Evolutionary conservation across 192 early-diverging fungal species (phyloP).

Genomic region (Entomortierella lignicola): DNA sequence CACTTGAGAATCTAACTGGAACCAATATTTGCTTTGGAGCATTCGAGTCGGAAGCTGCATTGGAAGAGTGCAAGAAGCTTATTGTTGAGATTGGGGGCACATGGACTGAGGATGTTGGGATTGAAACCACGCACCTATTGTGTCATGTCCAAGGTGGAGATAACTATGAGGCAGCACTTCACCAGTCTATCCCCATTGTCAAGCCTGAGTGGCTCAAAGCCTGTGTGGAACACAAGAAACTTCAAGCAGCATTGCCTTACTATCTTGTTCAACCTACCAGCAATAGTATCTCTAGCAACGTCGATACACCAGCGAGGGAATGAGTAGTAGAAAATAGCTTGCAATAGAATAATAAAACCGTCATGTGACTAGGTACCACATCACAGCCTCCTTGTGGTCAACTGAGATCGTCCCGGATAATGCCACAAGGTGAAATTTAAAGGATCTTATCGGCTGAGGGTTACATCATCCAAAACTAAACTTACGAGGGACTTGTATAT

Average conservation of each 20-base stretch:
- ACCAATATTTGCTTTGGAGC: constrained; percentile 95
- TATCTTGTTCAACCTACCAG: constrained; percentile 60
- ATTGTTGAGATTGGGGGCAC: constrained; percentile 87
- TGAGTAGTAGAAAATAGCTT: background rate
- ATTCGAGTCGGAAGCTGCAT: constrained; percentile 72
- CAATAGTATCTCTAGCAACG: constrained; percentile 40
- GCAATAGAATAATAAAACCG: background rate
- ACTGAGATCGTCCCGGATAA: no score
- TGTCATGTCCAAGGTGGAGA: constrained; percentile 86
- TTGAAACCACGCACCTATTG: constrained; percentile 93
- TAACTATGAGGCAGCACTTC: constrained; percentile 89
- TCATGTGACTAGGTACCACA: background rate
- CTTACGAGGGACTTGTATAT: background rate
- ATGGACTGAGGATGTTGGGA: constrained; percentile 86
- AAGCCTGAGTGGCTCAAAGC: constrained; percentile 95
- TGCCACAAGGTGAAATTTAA: background rate
- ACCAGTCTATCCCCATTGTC: constrained; percentile 94
- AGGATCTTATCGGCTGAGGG: background rate
- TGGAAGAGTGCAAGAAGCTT: constrained; percentile 77
- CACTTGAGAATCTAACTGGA: constrained; percentile 97
- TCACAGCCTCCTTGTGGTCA: no score
- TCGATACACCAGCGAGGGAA: constrained; percentile 21
- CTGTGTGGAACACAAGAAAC: constrained; percentile 89
- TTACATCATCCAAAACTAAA: background rate
- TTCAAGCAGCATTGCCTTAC: constrained; percentile 79